phyloP scores from a whole-genome alignment of 2,329 filamentous ascomycete species.

The Polytolypa hystricis region DNA sequence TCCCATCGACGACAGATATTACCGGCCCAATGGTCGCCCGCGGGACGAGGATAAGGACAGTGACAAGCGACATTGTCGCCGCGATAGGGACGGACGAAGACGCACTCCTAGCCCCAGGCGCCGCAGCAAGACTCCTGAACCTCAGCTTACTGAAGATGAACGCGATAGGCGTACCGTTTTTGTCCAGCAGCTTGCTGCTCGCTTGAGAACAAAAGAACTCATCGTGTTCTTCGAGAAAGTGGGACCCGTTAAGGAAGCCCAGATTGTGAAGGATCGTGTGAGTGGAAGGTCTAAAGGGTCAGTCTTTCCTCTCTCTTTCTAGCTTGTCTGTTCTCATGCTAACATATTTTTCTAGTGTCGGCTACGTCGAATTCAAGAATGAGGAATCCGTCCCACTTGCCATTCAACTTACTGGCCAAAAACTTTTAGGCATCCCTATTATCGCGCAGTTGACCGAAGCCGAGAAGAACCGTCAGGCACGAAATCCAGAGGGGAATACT shows the following conservation, averaged over 20 bases:
- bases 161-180: constrained; percentile 94
- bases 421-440: constrained; percentile 94
- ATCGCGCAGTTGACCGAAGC: constrained; percentile 98
- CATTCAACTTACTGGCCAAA: constrained; percentile 96
- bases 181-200: constrained; percentile 92
- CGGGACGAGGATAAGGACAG: constrained; percentile 39
- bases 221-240: constrained; percentile 94
- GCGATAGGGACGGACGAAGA: constrained; percentile 40
- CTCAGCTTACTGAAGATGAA: constrained; percentile 84
- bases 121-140: constrained; percentile 44
- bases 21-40: constrained; percentile 40
- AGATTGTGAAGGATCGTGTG: constrained; percentile 96
- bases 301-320: constrained; percentile 24
- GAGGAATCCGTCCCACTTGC: constrained; percentile 89
- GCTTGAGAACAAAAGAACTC: constrained; percentile 81
- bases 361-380: constrained; percentile 97
- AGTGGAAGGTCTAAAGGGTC: constrained; percentile 97
- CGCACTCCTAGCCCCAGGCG: constrained; percentile 33
- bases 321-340: constrained; percentile 1
- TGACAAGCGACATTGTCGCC: constrained; percentile 39
- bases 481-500: constrained; percentile 64
- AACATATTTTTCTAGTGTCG: constrained; percentile 55
- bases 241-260: constrained; percentile 88
- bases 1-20: constrained; percentile 49
- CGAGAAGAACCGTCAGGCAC: constrained; percentile 96